Evolutionary conservation across 2,329 filamentous ascomycete species (phyloP).

Genomic region (Zasmidium cellare): DNA sequence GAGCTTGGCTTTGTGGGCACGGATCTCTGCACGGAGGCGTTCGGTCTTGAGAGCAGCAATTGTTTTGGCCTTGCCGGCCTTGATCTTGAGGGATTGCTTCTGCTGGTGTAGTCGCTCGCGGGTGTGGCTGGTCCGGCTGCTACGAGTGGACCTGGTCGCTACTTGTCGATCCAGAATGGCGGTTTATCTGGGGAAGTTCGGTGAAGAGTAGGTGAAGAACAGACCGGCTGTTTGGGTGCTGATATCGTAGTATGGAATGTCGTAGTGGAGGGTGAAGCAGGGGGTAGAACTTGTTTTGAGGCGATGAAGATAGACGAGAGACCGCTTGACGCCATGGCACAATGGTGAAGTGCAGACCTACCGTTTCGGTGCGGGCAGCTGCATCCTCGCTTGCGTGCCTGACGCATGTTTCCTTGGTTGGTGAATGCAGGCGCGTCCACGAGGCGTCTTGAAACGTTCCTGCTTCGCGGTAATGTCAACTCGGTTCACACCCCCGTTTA

Average conservation of each 20-base stretch:
- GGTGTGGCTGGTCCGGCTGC: background rate
- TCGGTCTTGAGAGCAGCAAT: background rate
- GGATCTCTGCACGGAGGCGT: background rate
- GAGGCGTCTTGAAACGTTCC: background rate
- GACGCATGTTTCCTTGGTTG: background rate
- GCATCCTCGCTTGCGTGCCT: background rate
- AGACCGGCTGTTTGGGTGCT: background rate
- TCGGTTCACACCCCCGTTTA: background rate
- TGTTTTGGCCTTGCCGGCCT: background rate
- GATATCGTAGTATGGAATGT: background rate
- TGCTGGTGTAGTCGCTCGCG: no score
- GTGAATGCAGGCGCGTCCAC: background rate
- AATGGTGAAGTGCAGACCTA: background rate
- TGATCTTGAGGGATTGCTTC: background rate
- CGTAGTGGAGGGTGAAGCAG: background rate
- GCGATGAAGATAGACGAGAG: background rate
- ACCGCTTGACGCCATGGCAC: background rate
- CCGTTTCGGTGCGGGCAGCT: background rate
- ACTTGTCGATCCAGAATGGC: background rate
- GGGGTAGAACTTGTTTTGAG: background rate
- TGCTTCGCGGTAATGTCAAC: background rate
- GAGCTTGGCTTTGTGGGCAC: background rate
- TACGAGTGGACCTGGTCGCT: background rate
- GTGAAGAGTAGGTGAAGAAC: background rate
- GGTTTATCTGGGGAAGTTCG: background rate